Base-by-base conservation (phyloP, 768 basidiomycete genomes). In the Hygrocybe punicea region DNA sequence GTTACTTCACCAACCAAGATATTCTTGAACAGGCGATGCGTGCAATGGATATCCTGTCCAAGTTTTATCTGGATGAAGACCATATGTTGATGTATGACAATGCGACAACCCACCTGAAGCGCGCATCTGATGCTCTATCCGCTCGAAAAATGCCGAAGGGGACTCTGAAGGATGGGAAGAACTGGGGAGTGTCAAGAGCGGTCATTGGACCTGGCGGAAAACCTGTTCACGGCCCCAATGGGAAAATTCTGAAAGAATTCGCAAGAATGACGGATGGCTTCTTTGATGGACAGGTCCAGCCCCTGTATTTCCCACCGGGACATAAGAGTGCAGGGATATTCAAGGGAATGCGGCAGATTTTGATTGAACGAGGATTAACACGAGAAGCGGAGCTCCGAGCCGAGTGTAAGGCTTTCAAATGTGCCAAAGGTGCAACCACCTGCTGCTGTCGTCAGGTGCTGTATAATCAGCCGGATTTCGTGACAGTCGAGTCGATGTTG, bases 401-500 rank as follows among this genome's bases (percentile, higher is more conserved):
- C 2, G 39, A 54, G 53, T 54, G 53, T 25, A 46, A 46, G 17
- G 24, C 21, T 13, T 62, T 65, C 51, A 33, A 53, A 33, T 65
- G 63, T 42, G 36, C 49, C 9, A 34, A 40, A 13, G 58, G 51
- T 6, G 37, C 23, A 1, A 58, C 48, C 2, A 49, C 55, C 10
- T 75, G 72, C 59, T 73, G 70, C 57, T 67, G 62, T 39, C 62
- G 63, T 2, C 57, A 63, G 8, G 39, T 71, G 17, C 62, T 75
- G 1, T 71, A 59, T 55, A 66, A 61, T 23, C 63, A 76, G 51
- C 72, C 71, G 1, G 70, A 77, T 56, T 77, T 77, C 58, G 62
- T 58, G 11, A 56, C 60, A 39, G 56, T 42, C 13, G 39, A 58
- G 23, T 63, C 64, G 21, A 13, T 60, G 11, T 29, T 68, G 3